Evolutionary conservation across 2,329 filamentous ascomycete genomes (phyloP).

Genomic region (Sphaerulina populicola): DNA sequence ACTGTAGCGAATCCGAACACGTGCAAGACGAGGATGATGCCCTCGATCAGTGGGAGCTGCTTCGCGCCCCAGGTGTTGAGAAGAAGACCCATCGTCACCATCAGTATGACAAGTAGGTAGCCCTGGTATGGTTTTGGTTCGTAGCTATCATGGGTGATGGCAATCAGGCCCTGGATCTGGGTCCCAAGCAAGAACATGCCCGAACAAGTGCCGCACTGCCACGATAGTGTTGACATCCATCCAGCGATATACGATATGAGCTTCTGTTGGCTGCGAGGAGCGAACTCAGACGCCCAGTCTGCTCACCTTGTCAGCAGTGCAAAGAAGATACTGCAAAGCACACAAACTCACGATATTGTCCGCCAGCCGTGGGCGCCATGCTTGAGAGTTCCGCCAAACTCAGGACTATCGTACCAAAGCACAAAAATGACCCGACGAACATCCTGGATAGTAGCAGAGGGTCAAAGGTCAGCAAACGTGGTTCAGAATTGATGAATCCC

Average conservation of each 20-base stretch:
- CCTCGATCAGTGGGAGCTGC: slow-evolving; percentile 35
- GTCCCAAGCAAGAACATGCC: slow-evolving; percentile 11
- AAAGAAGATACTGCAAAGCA: neutral
- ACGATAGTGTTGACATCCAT: slow-evolving; percentile 17
- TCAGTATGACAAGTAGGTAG: slow-evolving; percentile 14
- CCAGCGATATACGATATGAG: slow-evolving; percentile 22
- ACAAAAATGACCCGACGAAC: slow-evolving; percentile 15
- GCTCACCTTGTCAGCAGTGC: neutral
- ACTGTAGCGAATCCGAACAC: slow-evolving; percentile 28
- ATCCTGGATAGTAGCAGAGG: slow-evolving; percentile 1
- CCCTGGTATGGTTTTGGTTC: slow-evolving; percentile 10
- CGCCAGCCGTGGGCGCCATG: slow-evolving; percentile 28
- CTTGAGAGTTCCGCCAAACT: slow-evolving; percentile 24
- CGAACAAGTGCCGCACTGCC: slow-evolving; percentile 13
- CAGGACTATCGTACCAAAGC: slow-evolving; percentile 18
- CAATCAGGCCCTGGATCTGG: slow-evolving; percentile 13
- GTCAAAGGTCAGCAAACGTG: too few species aligned
- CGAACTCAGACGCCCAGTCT: slow-evolving; percentile 17
- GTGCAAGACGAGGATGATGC: slow-evolving; percentile 27
- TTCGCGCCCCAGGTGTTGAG: slow-evolving; percentile 28
- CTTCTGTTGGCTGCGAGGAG: slow-evolving; percentile 18
- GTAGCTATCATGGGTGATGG: slow-evolving; percentile 12
- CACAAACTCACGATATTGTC: slow-evolving; percentile 19
- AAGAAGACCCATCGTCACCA: slow-evolving; percentile 13
- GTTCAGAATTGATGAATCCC: too few species aligned